A percentile compares a stretch with the other conserved stretches of the same genome.
Conservation (phyloP, 345 rosid genomes). For the Punica granatum region DNA sequence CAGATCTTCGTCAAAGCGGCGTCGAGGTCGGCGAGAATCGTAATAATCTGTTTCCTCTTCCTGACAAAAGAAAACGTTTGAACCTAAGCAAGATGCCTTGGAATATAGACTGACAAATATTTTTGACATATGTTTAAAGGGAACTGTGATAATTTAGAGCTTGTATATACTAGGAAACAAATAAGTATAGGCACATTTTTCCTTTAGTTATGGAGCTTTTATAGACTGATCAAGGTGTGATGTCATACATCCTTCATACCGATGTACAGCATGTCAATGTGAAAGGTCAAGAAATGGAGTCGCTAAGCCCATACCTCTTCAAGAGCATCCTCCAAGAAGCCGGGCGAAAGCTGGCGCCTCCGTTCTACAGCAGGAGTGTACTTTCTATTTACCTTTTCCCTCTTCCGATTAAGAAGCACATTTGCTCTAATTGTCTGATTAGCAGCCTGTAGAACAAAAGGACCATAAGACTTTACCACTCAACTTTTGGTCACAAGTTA, state of each 20-base stretch:
- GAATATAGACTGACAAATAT: background rate
- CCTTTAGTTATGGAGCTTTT: background rate
- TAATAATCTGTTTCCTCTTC: conserved; percentile 82
- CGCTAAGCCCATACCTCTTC: conserved; percentile 63
- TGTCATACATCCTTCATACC: background rate
- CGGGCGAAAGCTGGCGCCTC: conserved; percentile 82
- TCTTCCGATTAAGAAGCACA: conserved; percentile 74
- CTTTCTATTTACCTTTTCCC: conserved; percentile 80
- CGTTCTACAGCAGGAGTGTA: conserved; percentile 62
- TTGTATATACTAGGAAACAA: background rate
- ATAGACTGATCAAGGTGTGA: background rate
- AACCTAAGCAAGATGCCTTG: background rate
- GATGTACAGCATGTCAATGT: background rate
- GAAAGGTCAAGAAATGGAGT: background rate
- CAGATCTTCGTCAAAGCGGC: conserved; percentile 77
- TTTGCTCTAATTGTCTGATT: conserved; percentile 89
- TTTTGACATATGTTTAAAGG: background rate
- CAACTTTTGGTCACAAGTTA: conserved; percentile 1
- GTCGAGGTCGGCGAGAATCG: conserved; percentile 69
- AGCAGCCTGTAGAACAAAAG: conserved; percentile 57
- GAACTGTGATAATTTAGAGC: background rate
- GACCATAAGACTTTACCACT: conserved; percentile 7
- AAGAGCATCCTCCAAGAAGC: conserved; percentile 90
- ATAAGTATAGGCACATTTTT: background rate
- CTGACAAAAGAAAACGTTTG: conserved; percentile 25